phyloP scores from a whole-genome alignment of 805 yeast species.

The Candida khao-thaluensis region DNA sequence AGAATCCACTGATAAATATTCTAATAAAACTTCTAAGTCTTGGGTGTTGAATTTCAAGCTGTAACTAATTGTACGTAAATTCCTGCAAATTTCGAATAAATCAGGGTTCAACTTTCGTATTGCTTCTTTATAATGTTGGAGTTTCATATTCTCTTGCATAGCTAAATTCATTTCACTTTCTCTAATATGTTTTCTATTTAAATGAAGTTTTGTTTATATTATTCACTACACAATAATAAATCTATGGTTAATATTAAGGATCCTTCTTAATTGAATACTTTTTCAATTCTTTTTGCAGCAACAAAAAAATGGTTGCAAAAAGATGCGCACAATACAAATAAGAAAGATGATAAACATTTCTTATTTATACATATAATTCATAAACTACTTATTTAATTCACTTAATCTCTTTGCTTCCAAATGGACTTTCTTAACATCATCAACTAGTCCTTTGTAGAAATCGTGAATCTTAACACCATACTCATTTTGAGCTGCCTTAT shows the following conservation, averaged over 20 bases:
- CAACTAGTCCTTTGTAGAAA: slow-evolving; percentile 56
- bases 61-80: not conserved
- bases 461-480: slow-evolving; percentile 60
- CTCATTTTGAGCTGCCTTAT: slow-evolving; percentile 39
- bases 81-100: not conserved
- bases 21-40: not conserved
- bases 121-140: not conserved
- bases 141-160: not conserved
- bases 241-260: too few relatives aligned
- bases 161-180: not conserved
- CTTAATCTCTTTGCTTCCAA: slow-evolving; percentile 72
- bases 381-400: slow-evolving; percentile 47
- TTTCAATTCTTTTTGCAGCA: too few relatives aligned
- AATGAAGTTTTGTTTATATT: too few relatives aligned
- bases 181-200: too few relatives aligned
- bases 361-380: not conserved
- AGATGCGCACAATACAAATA: not conserved
- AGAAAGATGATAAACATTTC: too few relatives aligned
- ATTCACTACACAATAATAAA: too few relatives aligned
- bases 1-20: not conserved
- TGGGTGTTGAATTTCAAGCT: not conserved
- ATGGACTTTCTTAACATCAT: slow-evolving; percentile 64
- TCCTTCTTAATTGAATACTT: too few relatives aligned
- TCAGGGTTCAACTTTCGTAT: not conserved
- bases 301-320: not conserved